These are phyloP conservation scores for Fusarium agapanthi DNA, from an alignment of 2,329 filamentous ascomycete genomes.

Conservation along the genomic window DNA sequence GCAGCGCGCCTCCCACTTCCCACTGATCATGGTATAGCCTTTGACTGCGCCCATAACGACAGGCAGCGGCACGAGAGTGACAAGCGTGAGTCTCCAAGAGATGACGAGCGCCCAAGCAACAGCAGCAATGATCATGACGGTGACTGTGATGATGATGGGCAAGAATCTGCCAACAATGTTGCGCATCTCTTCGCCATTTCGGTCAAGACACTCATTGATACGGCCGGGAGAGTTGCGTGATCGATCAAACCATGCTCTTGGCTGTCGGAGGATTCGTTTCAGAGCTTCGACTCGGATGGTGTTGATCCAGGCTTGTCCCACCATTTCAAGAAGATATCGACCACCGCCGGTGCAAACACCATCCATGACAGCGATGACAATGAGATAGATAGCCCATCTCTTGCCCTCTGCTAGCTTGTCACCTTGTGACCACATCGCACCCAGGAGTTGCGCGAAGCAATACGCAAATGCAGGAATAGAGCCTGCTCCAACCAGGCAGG, in stretches of 20 bases:
- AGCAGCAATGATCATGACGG: slow-evolving; percentile 73
- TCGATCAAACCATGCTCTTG: slow-evolving; percentile 79
- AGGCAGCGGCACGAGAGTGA: slow-evolving; percentile 75
- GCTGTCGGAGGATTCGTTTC: slow-evolving; percentile 76
- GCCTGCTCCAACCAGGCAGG: slow-evolving; percentile 70
- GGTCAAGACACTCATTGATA: slow-evolving; percentile 78
- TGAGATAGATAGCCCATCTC: slow-evolving; percentile 75
- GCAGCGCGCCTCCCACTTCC: slow-evolving; percentile 75
- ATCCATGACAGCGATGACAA: slow-evolving; percentile 74
- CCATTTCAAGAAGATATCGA: slow-evolving; percentile 76
- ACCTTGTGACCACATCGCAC: slow-evolving; percentile 69
- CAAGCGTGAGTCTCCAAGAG: slow-evolving; percentile 83
- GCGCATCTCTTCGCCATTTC: slow-evolving; percentile 86
- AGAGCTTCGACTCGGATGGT: slow-evolving; percentile 73
- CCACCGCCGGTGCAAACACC: slow-evolving; percentile 70
- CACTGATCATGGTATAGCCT: slow-evolving; percentile 70
- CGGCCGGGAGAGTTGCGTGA: slow-evolving; percentile 69
- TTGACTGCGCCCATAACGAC: slow-evolving; percentile 73
- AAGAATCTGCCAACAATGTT: slow-evolving; percentile 83
- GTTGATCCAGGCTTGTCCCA: slow-evolving; percentile 81
- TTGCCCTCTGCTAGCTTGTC: slow-evolving; percentile 61
- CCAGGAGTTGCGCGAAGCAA: slow-evolving; percentile 76
- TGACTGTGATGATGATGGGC: slow-evolving; percentile 72
- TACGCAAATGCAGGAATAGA: slow-evolving; percentile 80
- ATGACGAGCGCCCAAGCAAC: slow-evolving; percentile 77